phyloP scores from a whole-genome alignment of 169 alveolate species.

The Prorocentrum cordatum region DNA sequence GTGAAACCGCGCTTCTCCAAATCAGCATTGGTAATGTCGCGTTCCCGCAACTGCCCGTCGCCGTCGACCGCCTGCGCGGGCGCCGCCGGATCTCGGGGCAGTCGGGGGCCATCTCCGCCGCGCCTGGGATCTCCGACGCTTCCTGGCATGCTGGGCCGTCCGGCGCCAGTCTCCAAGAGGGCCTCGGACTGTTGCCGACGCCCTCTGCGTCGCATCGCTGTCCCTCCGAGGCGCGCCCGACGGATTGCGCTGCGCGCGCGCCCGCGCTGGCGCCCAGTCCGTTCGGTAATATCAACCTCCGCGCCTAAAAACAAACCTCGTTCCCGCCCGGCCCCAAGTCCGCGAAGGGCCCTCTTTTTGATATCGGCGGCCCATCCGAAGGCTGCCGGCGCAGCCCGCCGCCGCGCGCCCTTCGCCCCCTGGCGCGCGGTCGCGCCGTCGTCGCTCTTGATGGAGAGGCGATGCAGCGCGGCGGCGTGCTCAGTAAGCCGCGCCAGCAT shows the following conservation, averaged over 20 bases:
- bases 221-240: background rate
- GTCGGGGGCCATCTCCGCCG: background rate
- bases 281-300: background rate
- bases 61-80: background rate
- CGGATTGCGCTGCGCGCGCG: background rate
- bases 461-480: background rate
- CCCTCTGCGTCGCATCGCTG: background rate
- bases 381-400: background rate
- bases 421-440: background rate
- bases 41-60: background rate
- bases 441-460: background rate
- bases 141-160: background rate
- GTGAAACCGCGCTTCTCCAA: background rate
- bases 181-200: background rate
- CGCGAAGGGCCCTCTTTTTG: background rate
- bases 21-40: background rate
- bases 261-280: background rate
- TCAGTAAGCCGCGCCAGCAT: background rate
- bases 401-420: background rate
- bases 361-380: background rate
- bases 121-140: background rate
- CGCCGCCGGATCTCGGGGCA: background rate
- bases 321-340: background rate
- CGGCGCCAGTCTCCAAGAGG: conserved; percentile 1
- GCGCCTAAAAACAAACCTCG: background rate